Conservation (phyloP, 2,329 filamentous ascomycete species). For the Penicillium sp. region DNA sequence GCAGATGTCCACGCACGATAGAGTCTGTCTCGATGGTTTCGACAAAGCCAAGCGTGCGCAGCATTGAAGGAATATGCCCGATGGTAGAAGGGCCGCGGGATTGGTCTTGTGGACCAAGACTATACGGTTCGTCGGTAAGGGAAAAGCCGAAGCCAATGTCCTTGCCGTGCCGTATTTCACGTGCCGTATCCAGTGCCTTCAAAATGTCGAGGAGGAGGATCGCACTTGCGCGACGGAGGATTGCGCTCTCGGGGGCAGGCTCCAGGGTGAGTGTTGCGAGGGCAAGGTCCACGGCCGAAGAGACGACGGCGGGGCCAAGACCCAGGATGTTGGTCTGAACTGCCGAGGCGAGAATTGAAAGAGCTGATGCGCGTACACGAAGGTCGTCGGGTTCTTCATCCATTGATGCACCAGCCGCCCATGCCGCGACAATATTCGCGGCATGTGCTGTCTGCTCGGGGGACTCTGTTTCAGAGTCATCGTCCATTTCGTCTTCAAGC, state of each 20-base stretch:
- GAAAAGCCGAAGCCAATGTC: slow-evolving; percentile 44
- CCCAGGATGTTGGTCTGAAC: slow-evolving; percentile 42
- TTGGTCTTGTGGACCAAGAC: not conserved
- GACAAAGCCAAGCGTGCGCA: slow-evolving; percentile 37
- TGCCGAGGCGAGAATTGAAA: slow-evolving; percentile 44
- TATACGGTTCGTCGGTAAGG: slow-evolving; percentile 22
- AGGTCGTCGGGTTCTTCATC: slow-evolving; percentile 45
- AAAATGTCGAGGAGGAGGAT: slow-evolving; percentile 42
- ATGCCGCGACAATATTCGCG: slow-evolving; percentile 40
- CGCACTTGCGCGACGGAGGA: slow-evolving; percentile 42
- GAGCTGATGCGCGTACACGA: slow-evolving; percentile 42
- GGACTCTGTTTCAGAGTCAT: slow-evolving; percentile 35
- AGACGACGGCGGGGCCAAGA: slow-evolving; percentile 34
- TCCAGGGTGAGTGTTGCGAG: slow-evolving; percentile 41
- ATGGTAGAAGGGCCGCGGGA: slow-evolving; percentile 26
- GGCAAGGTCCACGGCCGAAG: slow-evolving; percentile 41
- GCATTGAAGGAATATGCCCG: slow-evolving; percentile 40
- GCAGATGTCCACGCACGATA: slow-evolving; percentile 42
- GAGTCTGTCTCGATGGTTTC: slow-evolving; percentile 39
- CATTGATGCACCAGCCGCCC: slow-evolving; percentile 38
- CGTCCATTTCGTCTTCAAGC: slow-evolving; percentile 8
- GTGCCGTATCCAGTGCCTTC: slow-evolving; percentile 38
- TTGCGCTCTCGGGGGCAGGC: slow-evolving; percentile 36
- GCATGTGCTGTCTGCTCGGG: slow-evolving; percentile 35
- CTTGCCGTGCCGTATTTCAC: slow-evolving; percentile 28